These are phyloP conservation scores for Dioscorea zingiberensis DNA, from an alignment of 106 monocot genomes.

Conservation along the genomic window DNA sequence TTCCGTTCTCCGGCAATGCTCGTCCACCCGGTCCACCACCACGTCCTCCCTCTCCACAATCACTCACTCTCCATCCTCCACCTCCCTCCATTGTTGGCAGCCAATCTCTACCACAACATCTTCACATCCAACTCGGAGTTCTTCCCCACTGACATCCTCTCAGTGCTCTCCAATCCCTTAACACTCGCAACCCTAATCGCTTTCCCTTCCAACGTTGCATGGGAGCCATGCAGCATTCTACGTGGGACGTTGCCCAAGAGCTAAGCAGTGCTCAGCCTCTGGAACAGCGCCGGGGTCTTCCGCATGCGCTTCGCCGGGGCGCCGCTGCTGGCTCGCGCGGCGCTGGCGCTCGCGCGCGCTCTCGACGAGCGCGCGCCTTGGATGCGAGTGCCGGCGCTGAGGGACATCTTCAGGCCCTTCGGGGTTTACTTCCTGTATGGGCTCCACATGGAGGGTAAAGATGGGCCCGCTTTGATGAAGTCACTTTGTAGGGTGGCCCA, in stretches of 20 bases:
- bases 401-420: slow-evolving; percentile 32
- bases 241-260: slow-evolving; percentile 5
- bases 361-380: slow-evolving; percentile 34
- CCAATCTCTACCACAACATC: slow-evolving; percentile 25
- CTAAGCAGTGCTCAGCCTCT: slow-evolving; percentile 46
- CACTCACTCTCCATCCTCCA: slow-evolving; percentile 19
- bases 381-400: slow-evolving; percentile 37
- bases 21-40: slow-evolving; percentile 61
- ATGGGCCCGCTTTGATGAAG: slow-evolving; percentile 15
- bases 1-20: slow-evolving; percentile 47
- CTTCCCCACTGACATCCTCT: slow-evolving; percentile 40
- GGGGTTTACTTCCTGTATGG: slow-evolving; percentile 52
- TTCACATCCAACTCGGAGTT: slow-evolving; percentile 39
- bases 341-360: slow-evolving; percentile 13
- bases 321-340: slow-evolving; percentile 9
- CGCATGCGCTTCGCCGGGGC: slow-evolving; percentile 22
- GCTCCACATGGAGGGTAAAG: slow-evolving; percentile 22
- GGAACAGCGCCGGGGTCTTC: slow-evolving; percentile 30
- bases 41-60: slow-evolving; percentile 15
- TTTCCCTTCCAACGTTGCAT: slow-evolving; percentile 1
- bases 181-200: slow-evolving; percentile 50
- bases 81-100: slow-evolving; percentile 30
- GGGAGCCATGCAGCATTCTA: background rate
- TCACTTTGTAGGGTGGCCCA: slow-evolving; percentile 33
- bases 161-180: slow-evolving; percentile 36